phyloP scores from a whole-genome alignment of 257 asterid genomes.

The Fraxinus americana region DNA sequence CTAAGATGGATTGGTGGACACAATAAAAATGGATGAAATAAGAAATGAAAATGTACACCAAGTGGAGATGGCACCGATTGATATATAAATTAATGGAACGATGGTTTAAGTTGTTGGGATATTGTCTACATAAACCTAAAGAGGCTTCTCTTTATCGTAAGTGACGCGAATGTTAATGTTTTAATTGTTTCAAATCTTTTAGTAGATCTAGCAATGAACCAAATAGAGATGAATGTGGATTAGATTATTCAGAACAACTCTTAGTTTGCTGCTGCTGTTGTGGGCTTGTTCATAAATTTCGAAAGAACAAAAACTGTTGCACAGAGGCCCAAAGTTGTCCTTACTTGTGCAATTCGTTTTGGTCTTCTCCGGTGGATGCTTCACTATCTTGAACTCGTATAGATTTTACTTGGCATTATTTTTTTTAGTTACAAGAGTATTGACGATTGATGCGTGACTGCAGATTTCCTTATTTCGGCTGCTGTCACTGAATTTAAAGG shows the following conservation, averaged over 20 bases:
- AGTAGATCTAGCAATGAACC: not conserved
- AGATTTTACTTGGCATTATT: not conserved
- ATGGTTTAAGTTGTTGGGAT: not conserved
- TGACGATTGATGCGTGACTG: slow-evolving; percentile 18
- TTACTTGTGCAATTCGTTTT: not conserved
- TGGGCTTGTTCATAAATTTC: slow-evolving; percentile 7
- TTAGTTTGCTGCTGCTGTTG: not conserved
- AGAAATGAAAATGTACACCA: not conserved
- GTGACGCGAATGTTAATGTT: not conserved
- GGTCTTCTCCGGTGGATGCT: not conserved
- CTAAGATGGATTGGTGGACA: not conserved
- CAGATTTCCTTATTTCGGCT: slow-evolving; percentile 87
- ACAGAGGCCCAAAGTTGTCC: not conserved
- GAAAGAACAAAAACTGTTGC: not conserved
- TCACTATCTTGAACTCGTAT: not conserved
- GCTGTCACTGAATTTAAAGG: slow-evolving; percentile 96
- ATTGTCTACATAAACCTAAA: not conserved
- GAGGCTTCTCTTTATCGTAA: not conserved
- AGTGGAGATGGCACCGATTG: not conserved
- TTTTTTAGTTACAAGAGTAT: not conserved
- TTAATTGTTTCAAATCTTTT: not conserved
- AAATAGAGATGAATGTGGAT: not conserved
- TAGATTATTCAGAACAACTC: not conserved
- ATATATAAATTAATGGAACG: not conserved
- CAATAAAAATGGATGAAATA: not conserved